A percentile compares a stretch with the other conserved stretches of the same genome.
Conservation (phyloP, 1,139 yeast species). For the Sugiyamaella xylanicola region DNA sequence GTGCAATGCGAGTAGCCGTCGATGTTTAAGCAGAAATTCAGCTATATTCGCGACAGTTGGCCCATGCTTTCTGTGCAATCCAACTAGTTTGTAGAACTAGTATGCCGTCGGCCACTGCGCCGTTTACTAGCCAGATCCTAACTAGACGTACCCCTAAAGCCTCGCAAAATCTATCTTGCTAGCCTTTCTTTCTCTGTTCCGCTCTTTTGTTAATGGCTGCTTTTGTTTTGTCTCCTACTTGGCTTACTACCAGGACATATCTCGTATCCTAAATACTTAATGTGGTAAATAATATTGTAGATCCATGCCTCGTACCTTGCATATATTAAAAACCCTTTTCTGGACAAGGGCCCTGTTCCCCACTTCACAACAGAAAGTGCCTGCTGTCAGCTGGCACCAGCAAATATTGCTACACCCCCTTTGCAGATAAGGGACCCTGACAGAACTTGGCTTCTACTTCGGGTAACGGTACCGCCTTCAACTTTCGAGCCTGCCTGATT, state of each 20-base stretch:
- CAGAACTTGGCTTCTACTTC: neutral
- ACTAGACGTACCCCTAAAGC: no score
- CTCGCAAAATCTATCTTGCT: no score
- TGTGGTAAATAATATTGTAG: no score
- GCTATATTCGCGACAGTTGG: no score
- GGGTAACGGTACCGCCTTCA: neutral
- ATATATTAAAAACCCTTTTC: conserved; percentile 4
- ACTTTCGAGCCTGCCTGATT: no score
- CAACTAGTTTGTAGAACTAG: no score
- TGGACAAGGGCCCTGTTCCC: conserved; percentile 1
- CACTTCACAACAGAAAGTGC: neutral
- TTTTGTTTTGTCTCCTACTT: neutral
- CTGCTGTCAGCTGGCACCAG: neutral
- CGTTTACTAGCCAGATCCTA: neutral
- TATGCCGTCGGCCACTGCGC: no score
- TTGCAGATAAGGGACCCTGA: neutral
- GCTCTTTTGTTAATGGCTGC: neutral
- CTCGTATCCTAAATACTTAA: no score
- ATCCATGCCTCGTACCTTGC: conserved; percentile 5
- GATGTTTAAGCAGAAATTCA: no score
- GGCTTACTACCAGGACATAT: no score
- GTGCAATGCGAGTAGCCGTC: no score
- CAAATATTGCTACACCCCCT: neutral
- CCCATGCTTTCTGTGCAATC: no score
- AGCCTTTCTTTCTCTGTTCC: neutral